These are phyloP conservation scores for Bromus sterilis DNA, from an alignment of 176 grass and related monocot genomes.

Conservation along the genomic window DNA sequence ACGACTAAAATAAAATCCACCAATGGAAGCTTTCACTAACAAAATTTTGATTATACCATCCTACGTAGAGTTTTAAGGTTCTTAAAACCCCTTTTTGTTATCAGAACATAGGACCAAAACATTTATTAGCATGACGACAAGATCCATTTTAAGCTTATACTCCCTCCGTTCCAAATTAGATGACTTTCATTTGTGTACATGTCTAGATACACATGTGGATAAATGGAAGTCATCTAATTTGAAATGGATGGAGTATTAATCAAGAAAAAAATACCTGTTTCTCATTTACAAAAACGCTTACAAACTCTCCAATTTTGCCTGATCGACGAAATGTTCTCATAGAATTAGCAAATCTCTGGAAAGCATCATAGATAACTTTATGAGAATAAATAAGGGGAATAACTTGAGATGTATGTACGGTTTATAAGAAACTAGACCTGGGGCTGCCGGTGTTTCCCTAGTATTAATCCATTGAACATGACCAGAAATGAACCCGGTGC, in stretches of 20 bases:
- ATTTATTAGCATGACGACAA: neutral
- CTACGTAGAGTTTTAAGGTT: neutral
- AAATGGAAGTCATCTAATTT: no score
- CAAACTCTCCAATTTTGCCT: conserved; percentile 77
- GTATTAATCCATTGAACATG: conserved; percentile 93
- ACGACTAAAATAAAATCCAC: neutral
- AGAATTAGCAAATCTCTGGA: conserved; percentile 73
- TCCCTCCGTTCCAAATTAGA: no score
- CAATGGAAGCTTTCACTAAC: neutral
- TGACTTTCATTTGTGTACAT: no score
- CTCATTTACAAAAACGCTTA: conserved; percentile 96
- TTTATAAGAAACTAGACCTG: conserved; percentile 43
- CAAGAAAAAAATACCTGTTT: conserved; percentile 59
- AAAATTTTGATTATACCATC: neutral
- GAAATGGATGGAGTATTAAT: no score
- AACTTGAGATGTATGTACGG: neutral
- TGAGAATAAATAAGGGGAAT: conserved; percentile 18
- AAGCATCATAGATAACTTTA: conserved; percentile 4
- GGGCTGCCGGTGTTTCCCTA: conserved; percentile 82
- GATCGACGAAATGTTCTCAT: conserved; percentile 77
- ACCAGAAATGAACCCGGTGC: conserved; percentile 83
- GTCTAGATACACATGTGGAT: no score
- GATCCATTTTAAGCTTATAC: neutral
- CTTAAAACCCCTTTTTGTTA: neutral
- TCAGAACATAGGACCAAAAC: neutral